Evolutionary conservation across 176 grass and related monocot species (phyloP).

Genomic region (Hyparrhenia diplandra): DNA sequence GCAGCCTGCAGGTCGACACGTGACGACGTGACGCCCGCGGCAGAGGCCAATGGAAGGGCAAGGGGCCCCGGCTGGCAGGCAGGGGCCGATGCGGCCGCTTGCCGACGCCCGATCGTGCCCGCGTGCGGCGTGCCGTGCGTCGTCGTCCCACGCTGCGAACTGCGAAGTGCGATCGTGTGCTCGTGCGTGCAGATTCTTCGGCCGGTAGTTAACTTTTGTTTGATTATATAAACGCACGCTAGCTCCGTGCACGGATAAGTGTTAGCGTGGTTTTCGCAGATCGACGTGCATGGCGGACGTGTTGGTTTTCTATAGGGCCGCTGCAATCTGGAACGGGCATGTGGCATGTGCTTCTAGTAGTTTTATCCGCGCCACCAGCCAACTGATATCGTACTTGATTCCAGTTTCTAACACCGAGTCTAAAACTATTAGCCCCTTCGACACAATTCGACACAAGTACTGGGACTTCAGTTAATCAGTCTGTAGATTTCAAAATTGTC

Average conservation of each 20-base stretch:
- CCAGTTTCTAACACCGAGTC: neutral
- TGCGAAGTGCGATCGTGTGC: no score
- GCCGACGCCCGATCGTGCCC: no score
- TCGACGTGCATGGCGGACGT: slow-evolving; percentile 10
- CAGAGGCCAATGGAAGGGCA: no score
- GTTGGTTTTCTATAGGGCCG: neutral
- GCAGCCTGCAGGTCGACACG: neutral
- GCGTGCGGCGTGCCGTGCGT: no score
- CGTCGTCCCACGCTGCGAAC: no score
- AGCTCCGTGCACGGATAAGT: neutral
- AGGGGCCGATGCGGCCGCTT: no score
- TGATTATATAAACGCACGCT: neutral
- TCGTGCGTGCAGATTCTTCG: neutral
- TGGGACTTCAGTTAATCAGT: no score
- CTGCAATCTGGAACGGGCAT: neutral
- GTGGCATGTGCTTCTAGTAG: slow-evolving; percentile 4
- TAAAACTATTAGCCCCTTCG: no score
- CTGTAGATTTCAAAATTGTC: no score
- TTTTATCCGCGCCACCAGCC: slow-evolving; percentile 2
- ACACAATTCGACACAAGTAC: no score
- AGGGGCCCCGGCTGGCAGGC: no score
- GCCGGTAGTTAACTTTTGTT: neutral
- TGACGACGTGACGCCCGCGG: neutral
- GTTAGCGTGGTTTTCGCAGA: neutral
- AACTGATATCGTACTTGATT: neutral